phyloP scores from a whole-genome alignment of 2,329 filamentous ascomycete species.

The Fusarium redolens region DNA sequence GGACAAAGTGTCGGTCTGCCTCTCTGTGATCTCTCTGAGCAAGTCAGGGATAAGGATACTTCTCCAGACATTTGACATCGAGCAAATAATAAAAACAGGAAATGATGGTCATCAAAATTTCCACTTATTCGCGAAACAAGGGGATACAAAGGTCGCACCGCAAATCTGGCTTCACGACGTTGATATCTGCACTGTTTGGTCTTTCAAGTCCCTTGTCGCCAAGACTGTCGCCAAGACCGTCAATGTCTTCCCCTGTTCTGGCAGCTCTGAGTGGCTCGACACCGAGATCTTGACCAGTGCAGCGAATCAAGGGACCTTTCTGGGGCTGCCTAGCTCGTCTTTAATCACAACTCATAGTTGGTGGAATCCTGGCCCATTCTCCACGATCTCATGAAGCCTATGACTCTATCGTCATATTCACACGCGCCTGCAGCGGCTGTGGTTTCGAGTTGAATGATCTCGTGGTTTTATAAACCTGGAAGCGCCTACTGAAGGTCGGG shows the following conservation, averaged over 20 bases:
- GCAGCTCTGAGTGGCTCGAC: conserved; percentile 22
- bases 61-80: background rate
- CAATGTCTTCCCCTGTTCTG: conserved; percentile 30
- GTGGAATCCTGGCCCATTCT: background rate
- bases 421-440: conserved; percentile 38
- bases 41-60: conserved; percentile 4
- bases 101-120: conserved; percentile 26
- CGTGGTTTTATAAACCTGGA: conserved; percentile 17
- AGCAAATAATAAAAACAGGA: conserved; percentile 1
- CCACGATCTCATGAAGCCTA: background rate
- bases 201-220: conserved; percentile 34
- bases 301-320: conserved; percentile 33
- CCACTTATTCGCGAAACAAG: conserved; percentile 9
- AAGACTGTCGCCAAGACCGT: conserved; percentile 42
- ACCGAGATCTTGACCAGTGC: conserved; percentile 37
- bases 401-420: background rate
- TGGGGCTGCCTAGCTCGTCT: background rate
- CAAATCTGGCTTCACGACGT: conserved; percentile 16
- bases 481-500: conserved; percentile 19
- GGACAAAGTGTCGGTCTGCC: conserved; percentile 29
- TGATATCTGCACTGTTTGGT: conserved; percentile 23
- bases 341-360: background rate
- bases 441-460: conserved; percentile 22
- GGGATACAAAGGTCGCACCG: conserved; percentile 17
- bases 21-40: background rate